These are phyloP conservation scores for Oldenlandia corymbosa DNA, from an alignment of 257 asterid genomes.

Conservation along the genomic window DNA sequence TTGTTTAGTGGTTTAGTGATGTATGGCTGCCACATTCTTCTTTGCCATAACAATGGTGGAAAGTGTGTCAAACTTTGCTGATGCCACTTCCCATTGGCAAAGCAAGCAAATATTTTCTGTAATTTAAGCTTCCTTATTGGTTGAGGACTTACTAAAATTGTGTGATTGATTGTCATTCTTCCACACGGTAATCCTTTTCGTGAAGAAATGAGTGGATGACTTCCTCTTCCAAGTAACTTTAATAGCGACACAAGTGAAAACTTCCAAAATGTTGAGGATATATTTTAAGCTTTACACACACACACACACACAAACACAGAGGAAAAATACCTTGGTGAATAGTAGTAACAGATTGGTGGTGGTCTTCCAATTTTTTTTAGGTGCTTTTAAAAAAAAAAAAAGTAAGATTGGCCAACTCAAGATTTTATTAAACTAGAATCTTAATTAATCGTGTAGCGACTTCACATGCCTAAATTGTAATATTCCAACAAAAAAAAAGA, in stretches of 20 bases:
- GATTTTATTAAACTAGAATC: too few species aligned
- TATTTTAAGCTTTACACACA: too few species aligned
- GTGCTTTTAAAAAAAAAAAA: too few species aligned
- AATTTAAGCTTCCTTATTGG: not conserved
- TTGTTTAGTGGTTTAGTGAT: conserved; percentile 36
- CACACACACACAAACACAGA: too few species aligned
- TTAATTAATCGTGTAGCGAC: too few species aligned
- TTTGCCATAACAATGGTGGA: conserved; percentile 28
- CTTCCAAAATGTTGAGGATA: not conserved
- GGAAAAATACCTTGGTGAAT: too few species aligned
- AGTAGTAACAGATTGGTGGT: too few species aligned
- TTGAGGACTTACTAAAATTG: not conserved
- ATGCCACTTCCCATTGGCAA: not conserved
- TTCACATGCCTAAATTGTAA: too few species aligned
- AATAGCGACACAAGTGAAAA: not conserved
- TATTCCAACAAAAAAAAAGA: too few species aligned
- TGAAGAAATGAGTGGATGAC: not conserved
- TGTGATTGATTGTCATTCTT: too few species aligned
- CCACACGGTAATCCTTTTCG: not conserved
- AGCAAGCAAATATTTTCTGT: not conserved
- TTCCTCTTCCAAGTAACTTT: not conserved
- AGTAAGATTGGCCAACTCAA: too few species aligned
- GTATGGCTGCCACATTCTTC: conserved; percentile 38
- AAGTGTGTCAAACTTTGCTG: conserved; percentile 40
- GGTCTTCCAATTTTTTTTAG: too few species aligned